Evolutionary conservation across 2,329 filamentous ascomycete genomes (phyloP), one percentile per base, ranked within the genome.

Genomic region (Cladosporium sp.): DNA sequence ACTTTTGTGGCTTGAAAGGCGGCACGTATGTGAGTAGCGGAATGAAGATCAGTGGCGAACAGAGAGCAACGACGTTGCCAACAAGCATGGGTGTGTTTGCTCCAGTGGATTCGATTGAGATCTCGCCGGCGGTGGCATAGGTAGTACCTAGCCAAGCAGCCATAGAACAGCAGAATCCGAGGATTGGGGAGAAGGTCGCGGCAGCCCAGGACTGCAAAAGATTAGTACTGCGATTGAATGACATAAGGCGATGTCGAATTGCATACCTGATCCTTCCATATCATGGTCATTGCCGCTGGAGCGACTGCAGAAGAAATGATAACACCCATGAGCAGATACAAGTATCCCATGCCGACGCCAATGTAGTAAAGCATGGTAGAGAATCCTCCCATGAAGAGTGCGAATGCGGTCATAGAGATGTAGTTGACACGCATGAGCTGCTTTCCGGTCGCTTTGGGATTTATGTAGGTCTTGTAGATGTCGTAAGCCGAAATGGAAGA

Each of bases 301-400:
- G 97, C 84, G 3, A 76, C 74, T 4, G 92, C 93, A 0, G 91
- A 87, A 0, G 89, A 92, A 74, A 97, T 95, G 73, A 97, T 91
- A 60, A 93, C 91, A 10, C 93, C 93, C 93, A 97, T 97, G 74
- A 95, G 86, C 5, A 96, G 82, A 74, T 96, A 96, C 3, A 96
- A 83, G 72, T 93, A 96, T 10, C 92, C 93, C 91, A 97, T 95
- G 11, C 87, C 89, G 67, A 97, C 90, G 21, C 77, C 80, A 32
- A 79, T 79, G 68, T 82, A 82, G 69, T 80, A 63, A 1, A 68
- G 61, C 48, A 65, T 65, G 10, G 65, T 68, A 13, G 61, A 65
- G 57, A 71, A 68, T 73, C 32, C 71, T 72, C 91, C 91, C 81
- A 96, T 94, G 71, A 91, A 84, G 23, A 93, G 70, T 0, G 91